Evolutionary conservation across 129 eudicot species (phyloP), one percentile per base, ranked within the genome.

Genomic region (Kitagawia praeruptora): DNA sequence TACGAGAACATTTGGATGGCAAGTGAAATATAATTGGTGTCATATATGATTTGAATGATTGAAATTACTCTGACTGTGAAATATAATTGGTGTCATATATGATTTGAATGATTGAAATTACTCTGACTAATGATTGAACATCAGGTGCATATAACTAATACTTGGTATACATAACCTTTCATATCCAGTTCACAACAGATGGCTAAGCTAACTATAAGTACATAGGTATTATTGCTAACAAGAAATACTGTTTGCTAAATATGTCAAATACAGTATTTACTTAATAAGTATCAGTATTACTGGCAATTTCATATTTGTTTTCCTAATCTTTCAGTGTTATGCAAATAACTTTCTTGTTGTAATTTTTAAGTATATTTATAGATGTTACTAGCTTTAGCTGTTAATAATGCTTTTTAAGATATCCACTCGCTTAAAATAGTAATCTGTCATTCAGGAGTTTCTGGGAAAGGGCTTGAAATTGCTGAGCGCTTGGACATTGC

Each of bases 1-100:
- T 93, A 38, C 90, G 93, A 54, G 94, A 93, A 66, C 98, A 90
- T 82, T 79, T 93, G 83, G 96, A 93, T 91, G 96, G 98, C 89
- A 86, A 49, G 85, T 75, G 53, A 70, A 67, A 34, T 76, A 19
- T 18, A 12, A n/a, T 34, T 39, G 6, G 31, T 53, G 40, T 76
- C 67, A 18, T 34, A 19, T 19, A 38, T 12, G 11, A 10, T 58
- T 15, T n/a, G 8, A n/a, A 58, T 58, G 5, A 13, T 66, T 28
- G 41, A 28, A 34, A 14, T 66, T 34, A 31, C 37, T 14, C 41
- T 66, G 41, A 11, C 19, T 64, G 39, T 31, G 34, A 31, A 31
- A 31, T 31, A 31, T 31, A 34, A 61, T 34, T 39, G 6, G 31
- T 53, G 40, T 76, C 69, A 18, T 34, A 19, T 19, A 39, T 12